These are phyloP conservation scores for Elsinoe australis DNA, from an alignment of 2,329 filamentous ascomycete species.

Conservation along the genomic window DNA sequence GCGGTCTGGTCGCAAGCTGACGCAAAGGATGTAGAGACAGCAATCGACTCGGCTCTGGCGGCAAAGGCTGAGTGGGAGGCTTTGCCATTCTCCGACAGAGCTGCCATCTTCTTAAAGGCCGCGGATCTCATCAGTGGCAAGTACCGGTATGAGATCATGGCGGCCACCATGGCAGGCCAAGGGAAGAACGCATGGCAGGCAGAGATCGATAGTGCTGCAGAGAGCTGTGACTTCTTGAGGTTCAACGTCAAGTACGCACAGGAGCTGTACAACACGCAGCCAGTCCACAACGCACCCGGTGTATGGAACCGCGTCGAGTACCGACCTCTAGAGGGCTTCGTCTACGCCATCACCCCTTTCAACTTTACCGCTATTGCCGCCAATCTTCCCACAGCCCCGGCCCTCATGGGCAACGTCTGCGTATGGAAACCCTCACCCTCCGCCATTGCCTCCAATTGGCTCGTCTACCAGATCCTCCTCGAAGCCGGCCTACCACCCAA, in stretches of 20 bases:
- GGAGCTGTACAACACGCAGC: conserved; percentile 82
- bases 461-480: conserved; percentile 81
- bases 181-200: conserved; percentile 99
- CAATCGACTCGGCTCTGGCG: conserved; percentile 77
- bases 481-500: conserved; percentile 84
- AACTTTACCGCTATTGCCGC: conserved; percentile 95
- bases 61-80: conserved; percentile 81
- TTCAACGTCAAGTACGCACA: conserved; percentile 94
- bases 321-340: conserved; percentile 85
- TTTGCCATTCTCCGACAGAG: conserved; percentile 81
- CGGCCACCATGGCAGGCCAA: conserved; percentile 89
- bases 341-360: conserved; percentile 90
- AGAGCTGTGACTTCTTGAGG: conserved; percentile 84
- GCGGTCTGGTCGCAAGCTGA: conserved; percentile 81
- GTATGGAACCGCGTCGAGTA: conserved; percentile 91
- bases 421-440: conserved; percentile 94
- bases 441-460: conserved; percentile 82
- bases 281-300: conserved; percentile 70
- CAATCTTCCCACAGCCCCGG: conserved; percentile 75
- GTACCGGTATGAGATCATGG: conserved; percentile 96
- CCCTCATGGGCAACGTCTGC: conserved; percentile 87
- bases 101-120: conserved; percentile 90
- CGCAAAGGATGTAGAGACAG: conserved; percentile 63
- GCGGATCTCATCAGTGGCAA: conserved; percentile 84
- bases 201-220: conserved; percentile 93